Evolutionary conservation across 331 rosid species (phyloP).

Genomic region (Malus hybrid): DNA sequence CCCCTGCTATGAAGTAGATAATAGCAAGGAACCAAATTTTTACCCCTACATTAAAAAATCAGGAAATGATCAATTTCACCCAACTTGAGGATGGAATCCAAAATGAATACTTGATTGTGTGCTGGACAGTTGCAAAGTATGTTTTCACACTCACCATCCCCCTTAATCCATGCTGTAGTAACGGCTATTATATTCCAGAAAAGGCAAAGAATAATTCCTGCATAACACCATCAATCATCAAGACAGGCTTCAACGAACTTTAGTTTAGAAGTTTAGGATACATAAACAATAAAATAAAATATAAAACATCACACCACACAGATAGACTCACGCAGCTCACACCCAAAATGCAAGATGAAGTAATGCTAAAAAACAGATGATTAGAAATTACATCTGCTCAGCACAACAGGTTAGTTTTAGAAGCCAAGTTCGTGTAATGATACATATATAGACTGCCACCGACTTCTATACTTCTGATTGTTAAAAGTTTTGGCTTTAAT

Average conservation of each 20-base stretch:
- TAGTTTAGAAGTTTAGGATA: neutral
- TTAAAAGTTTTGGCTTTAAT: neutral
- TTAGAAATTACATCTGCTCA: neutral
- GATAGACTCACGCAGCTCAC: neutral
- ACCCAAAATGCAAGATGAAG: neutral
- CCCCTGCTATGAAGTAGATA: conserved; percentile 90
- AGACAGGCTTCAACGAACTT: neutral
- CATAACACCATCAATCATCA: conserved; percentile 28
- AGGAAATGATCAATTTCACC: conserved; percentile 10
- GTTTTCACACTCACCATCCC: conserved; percentile 54
- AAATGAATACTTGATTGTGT: conserved; percentile 7
- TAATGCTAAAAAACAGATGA: neutral
- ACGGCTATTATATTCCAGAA: conserved; percentile 82
- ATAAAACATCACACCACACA: neutral
- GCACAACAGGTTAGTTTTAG: neutral
- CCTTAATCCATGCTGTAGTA: conserved; percentile 91
- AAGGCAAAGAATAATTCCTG: conserved; percentile 79
- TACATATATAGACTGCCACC: neutral
- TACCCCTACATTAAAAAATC: conserved; percentile 45
- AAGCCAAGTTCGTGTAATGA: neutral
- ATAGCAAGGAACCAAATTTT: conserved; percentile 90
- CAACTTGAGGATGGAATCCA: conserved; percentile 14
- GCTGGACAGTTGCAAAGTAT: conserved; percentile 1
- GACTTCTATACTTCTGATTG: neutral
- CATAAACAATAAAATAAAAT: neutral